A percentile compares a stretch with the other conserved stretches of the same genome.
These are phyloP conservation scores for Vinca minor DNA, from an alignment of 257 asterid species.

Conservation along the genomic window DNA sequence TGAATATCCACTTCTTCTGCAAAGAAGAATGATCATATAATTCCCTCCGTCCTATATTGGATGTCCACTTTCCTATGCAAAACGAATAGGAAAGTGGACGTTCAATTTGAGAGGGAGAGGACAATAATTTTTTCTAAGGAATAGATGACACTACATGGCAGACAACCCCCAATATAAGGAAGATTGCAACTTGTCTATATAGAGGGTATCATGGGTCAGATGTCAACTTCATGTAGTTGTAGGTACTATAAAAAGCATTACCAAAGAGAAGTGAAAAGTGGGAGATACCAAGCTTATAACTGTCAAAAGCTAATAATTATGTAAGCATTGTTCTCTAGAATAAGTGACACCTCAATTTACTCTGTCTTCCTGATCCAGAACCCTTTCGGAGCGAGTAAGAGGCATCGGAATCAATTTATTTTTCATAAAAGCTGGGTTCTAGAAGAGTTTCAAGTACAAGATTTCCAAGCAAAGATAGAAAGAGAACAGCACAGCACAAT, in stretches of 20 bases:
- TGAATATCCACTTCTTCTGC: not conserved
- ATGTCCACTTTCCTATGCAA: too few relatives aligned
- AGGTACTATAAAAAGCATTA: slow-evolving; percentile 19
- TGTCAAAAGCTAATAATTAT: slow-evolving; percentile 47
- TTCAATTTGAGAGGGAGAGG: too few relatives aligned
- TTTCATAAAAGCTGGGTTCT: slow-evolving; percentile 15
- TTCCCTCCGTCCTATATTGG: too few relatives aligned
- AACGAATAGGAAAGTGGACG: too few relatives aligned
- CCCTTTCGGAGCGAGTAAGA: slow-evolving; percentile 31
- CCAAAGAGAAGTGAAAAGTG: slow-evolving; percentile 34
- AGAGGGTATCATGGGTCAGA: slow-evolving; percentile 32
- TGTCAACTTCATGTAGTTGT: slow-evolving; percentile 31
- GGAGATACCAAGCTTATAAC: slow-evolving; percentile 38
- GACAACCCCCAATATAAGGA: slow-evolving; percentile 26
- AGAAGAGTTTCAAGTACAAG: slow-evolving; percentile 8
- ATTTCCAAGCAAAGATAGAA: slow-evolving; percentile 6
- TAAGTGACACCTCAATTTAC: slow-evolving; percentile 35
- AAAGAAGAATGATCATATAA: not conserved
- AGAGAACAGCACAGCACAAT: slow-evolving; percentile 24
- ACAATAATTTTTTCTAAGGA: slow-evolving; percentile 10
- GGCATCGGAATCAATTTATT: slow-evolving; percentile 19
- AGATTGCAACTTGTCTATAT: slow-evolving; percentile 20
- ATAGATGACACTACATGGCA: slow-evolving; percentile 15
- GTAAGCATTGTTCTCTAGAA: slow-evolving; percentile 37
- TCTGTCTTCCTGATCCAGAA: slow-evolving; percentile 31